Base-by-base conservation (phyloP, 495 filamentous ascomycete genomes). In the Niebla homalea region DNA sequence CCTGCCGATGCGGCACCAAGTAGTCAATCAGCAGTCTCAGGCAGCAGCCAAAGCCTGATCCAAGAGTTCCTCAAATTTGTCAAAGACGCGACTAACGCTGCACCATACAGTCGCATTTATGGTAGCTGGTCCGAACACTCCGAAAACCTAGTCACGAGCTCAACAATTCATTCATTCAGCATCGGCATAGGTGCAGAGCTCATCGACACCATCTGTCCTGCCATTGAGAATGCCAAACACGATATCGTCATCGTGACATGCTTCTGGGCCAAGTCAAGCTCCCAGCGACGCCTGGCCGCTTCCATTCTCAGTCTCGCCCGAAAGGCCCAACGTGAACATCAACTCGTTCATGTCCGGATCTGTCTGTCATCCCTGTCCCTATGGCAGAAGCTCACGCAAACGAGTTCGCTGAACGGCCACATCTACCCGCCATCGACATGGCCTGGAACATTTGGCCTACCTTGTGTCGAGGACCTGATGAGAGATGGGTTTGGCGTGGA, bases 171-270 rank as follows among this genome's bases (percentile, higher is more conserved):
- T 12, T 8, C 4, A 2, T 76, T 84, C 56, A 61, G 64, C 19
- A 59, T 80, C 5, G 81, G 81, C 36, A 83, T 72, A 0, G 79
- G 81, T 4, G 67, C 70, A 11, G 67, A 70, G 26, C 66, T 85
- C 36, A 78, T 68, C 41, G 70, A 72, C 7, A 57, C 67, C 5
- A 62, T 83, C 6, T 63, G 79, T 4, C 75, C 79, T 6, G 73
- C 74, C 35, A 74, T 86, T 25, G 56, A 67, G 1, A 55, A 64
- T 6, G 80, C 84, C 1, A 57, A 71, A 14, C 60, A 67, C 38
- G 84, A 87, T 55, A 62, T 89, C 25, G 71, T 87, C 41, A 67
- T 89, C 40, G 80, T 85, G 3, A 87, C 84, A 14, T 87, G 84
- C 60, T 89, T 85, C 63, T 89, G 84, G 84, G 78, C 80, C 1